Evolutionary conservation across 352 stramenopile species (phyloP).

Genomic region (Phytophthora cactorum): DNA sequence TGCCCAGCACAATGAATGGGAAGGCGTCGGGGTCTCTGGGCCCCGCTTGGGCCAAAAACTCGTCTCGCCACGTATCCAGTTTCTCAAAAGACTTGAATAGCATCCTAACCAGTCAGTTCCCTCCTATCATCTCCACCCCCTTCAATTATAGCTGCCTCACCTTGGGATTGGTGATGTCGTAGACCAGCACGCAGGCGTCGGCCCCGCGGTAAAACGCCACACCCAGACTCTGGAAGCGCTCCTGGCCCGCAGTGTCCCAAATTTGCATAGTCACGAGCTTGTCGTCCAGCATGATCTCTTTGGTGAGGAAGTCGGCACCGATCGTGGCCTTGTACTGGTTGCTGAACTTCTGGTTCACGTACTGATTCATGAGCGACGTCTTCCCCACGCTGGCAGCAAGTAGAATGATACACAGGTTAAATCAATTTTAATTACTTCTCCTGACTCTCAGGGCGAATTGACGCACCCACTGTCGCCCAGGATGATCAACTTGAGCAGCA

Average conservation of each 20-base stretch:
- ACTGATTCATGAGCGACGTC: conserved; percentile 99
- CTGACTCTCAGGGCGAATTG: not conserved
- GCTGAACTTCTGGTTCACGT: conserved; percentile 98
- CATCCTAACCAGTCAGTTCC: not conserved
- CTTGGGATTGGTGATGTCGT: conserved; percentile 99
- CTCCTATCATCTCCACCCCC: not conserved
- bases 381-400: conserved; percentile 93
- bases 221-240: conserved; percentile 98
- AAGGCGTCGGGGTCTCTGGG: conserved; percentile 93
- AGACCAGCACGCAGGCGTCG: conserved; percentile 98
- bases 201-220: conserved; percentile 98
- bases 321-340: conserved; percentile 99
- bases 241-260: conserved; percentile 99
- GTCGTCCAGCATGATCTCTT: conserved; percentile 96
- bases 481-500: conserved; percentile 98
- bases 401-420: conserved; percentile 6
- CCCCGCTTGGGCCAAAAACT: conserved; percentile 96
- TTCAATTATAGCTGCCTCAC: conserved; percentile 6
- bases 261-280: conserved; percentile 98
- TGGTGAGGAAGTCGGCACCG: conserved; percentile 98
- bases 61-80: conserved; percentile 96
- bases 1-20: conserved; percentile 98
- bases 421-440: not conserved
- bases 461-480: conserved; percentile 96
- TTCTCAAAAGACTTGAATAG: conserved; percentile 94